Conservation (phyloP, 768 basidiomycete species). For the Russula abietina region DNA sequence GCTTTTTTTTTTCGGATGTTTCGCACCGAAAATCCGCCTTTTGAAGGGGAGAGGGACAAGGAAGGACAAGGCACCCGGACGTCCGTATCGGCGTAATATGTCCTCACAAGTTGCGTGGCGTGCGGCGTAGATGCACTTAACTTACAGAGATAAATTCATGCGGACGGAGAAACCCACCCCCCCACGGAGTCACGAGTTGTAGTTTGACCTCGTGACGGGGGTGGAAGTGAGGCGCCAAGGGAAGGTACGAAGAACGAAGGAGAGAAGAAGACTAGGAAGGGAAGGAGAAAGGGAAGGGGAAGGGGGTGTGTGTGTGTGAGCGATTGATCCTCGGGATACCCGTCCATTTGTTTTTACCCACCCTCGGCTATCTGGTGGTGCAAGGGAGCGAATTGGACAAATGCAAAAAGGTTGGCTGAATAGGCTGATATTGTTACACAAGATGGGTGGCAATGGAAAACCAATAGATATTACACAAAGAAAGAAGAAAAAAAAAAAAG, state of each 20-base stretch:
- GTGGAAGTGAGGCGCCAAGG: neutral
- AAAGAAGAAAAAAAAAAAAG: too few relatives aligned
- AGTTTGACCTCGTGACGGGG: neutral
- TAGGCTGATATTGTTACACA: conserved; percentile 24
- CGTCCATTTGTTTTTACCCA: neutral
- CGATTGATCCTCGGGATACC: conserved; percentile 15
- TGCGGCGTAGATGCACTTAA: too few relatives aligned
- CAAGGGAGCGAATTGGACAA: neutral
- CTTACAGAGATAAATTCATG: too few relatives aligned
- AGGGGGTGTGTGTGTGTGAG: neutral
- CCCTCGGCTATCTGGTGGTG: neutral
- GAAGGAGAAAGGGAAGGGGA: neutral
- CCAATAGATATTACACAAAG: conserved; percentile 21
- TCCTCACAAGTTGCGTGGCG: too few relatives aligned
- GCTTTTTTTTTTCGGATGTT: neutral
- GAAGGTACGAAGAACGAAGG: conserved; percentile 13
- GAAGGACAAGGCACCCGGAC: neutral
- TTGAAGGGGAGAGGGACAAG: too few relatives aligned
- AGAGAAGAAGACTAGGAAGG: too few relatives aligned
- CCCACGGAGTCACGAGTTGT: conserved; percentile 7
- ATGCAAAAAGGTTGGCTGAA: conserved; percentile 4
- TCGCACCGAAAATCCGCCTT: neutral
- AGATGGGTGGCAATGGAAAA: conserved; percentile 15
- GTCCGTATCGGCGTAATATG: too few relatives aligned
- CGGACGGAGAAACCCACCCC: neutral